Base-by-base conservation (phyloP, 331 rosid genomes). In the Arachis monticola region DNA sequence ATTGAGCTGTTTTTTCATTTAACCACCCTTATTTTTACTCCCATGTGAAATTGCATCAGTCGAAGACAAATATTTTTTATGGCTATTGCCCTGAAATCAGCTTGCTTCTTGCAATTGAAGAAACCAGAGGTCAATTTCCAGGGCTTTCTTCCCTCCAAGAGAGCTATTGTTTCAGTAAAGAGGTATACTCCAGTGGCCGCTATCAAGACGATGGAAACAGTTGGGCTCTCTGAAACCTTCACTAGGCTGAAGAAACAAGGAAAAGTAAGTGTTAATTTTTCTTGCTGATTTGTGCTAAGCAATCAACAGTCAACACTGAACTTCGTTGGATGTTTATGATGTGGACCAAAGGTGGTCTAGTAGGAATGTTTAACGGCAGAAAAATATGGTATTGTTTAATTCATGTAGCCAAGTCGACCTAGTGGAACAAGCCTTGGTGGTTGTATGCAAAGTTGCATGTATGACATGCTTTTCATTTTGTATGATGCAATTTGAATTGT, bases 181-280 rank as follows among this genome's bases (percentile, higher is more conserved):
- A 81, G 89, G 27, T 69, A 77, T 72, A 47, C 85, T 74, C 81
- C 85, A 5, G 85, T 92, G 88, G 90, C 96, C 44, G 86, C 96
- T 70, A 79, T 82, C 79, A 79, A 82, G 59, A 63, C 84, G 46
- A 56, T 74, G 79, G 61, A 84, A 57, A 13, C 89, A 31, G 83
- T 86, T 30, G 90, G 96, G 31, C 87, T 94, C 64, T 83, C 97
- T 35, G 85, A 87, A 78, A 94, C 97, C 5, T 94, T 94, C 85
- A 69, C 46, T 55, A 90, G 81, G 57, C 55, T 94, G 75, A 94
- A 74, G 55, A 69, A 81, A 61, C 79, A 87, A 50, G 93, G 96
- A 64, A 90, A 88, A 85, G 99, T 92, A 55, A 72, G 81, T 35
- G 14, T 59, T 50, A 68, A 32, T 40, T 52, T 52, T 41, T 55